Conservation (phyloP, 192 early-diverging fungal genomes). For the Phlyctochytrium planicorne region DNA sequence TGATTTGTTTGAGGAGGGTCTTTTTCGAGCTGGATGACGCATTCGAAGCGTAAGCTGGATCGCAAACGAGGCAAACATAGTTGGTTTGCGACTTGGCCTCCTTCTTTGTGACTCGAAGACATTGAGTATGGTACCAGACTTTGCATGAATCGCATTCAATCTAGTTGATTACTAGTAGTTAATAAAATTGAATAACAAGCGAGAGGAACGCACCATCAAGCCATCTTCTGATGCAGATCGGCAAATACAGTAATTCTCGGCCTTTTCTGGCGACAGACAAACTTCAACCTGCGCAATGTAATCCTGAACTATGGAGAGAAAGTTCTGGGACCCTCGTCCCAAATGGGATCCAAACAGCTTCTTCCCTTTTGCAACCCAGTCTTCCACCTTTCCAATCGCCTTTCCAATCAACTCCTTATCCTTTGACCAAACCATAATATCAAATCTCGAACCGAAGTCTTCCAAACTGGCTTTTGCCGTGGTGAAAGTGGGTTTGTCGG, state of each 20-base stretch:
- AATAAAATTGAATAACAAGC: constrained; percentile 2
- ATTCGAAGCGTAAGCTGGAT: background rate
- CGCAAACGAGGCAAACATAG: constrained; percentile 39
- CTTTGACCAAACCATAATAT: background rate
- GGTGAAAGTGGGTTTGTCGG: too few relatives aligned
- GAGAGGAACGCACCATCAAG: constrained; percentile 28
- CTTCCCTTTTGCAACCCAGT: constrained; percentile 20
- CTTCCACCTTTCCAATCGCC: constrained; percentile 23
- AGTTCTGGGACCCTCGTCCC: too few relatives aligned
- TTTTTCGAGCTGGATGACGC: constrained; percentile 13
- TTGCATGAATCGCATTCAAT: constrained; percentile 39
- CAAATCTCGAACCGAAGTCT: background rate
- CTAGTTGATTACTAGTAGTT: background rate
- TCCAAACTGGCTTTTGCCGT: too few relatives aligned
- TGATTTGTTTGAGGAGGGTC: constrained; percentile 19
- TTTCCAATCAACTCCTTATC: constrained; percentile 16
- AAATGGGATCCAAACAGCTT: constrained; percentile 15
- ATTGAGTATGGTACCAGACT: constrained; percentile 37
- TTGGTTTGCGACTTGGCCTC: constrained; percentile 13
- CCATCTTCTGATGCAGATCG: constrained; percentile 17
- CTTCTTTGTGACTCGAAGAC: constrained; percentile 34
- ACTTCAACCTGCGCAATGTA: background rate
- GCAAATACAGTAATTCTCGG: constrained; percentile 31
- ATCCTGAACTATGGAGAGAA: too few relatives aligned
- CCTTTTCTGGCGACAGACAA: too few relatives aligned